A percentile compares a stretch with the other conserved stretches of the same genome.
phyloP scores from a whole-genome alignment of 306 rosid genomes.

The Prunus armeniaca region DNA sequence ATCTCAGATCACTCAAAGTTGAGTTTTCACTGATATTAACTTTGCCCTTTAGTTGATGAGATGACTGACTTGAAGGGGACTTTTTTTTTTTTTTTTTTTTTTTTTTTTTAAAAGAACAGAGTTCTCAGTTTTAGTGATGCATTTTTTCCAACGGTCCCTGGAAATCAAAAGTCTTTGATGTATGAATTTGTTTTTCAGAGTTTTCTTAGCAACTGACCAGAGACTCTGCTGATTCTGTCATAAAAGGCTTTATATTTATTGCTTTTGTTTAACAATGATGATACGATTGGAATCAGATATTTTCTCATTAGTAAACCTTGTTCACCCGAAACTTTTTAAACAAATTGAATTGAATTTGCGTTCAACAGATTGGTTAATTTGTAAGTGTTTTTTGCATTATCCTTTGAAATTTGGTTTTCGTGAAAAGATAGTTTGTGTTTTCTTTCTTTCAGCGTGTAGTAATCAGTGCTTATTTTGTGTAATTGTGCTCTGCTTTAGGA shows the following conservation, averaged over 20 bases:
- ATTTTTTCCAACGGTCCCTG: background rate
- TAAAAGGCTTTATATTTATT: background rate
- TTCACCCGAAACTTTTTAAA: background rate
- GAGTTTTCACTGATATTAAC: conserved; percentile 1
- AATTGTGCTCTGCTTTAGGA: conserved; percentile 47
- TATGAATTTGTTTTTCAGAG: background rate
- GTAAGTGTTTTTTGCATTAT: background rate
- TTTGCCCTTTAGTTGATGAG: background rate
- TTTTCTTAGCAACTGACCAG: background rate
- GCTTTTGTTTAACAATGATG: background rate
- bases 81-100: too few relatives aligned
- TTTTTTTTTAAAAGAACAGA: too few relatives aligned
- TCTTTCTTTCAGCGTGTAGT: conserved; percentile 21
- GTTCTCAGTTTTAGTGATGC: background rate
- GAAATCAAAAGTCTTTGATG: background rate
- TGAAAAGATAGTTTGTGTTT: background rate
- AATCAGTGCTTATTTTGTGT: conserved; percentile 11
- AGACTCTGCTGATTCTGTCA: background rate
- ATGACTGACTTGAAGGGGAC: conserved; percentile 8
- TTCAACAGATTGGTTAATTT: background rate
- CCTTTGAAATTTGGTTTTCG: background rate
- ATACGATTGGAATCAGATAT: background rate
- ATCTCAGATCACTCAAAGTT: conserved; percentile 22
- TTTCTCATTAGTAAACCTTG: background rate
- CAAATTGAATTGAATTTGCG: background rate